These are phyloP conservation scores for Andrographis paniculata DNA, from an alignment of 305 asterid genomes.

Conservation along the genomic window DNA sequence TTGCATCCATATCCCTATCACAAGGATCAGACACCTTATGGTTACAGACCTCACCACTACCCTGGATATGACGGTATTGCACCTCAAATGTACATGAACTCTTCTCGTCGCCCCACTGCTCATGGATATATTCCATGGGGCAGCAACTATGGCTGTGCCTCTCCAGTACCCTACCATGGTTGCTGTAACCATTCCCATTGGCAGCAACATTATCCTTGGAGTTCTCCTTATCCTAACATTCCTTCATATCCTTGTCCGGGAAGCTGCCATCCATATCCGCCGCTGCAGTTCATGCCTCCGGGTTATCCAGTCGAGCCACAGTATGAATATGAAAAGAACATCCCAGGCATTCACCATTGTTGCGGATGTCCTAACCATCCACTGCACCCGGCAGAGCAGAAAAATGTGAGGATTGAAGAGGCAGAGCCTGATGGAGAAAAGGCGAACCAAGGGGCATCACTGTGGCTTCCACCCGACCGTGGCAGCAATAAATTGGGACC, in stretches of 20 bases:
- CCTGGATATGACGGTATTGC: slow-evolving; percentile 25
- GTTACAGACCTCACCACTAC: slow-evolving; percentile 23
- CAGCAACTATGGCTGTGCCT: slow-evolving; percentile 26
- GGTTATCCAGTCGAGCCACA: slow-evolving; percentile 24
- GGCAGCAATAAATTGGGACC: slow-evolving; percentile 12
- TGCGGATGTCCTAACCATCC: slow-evolving; percentile 49
- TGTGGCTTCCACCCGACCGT: slow-evolving; percentile 39
- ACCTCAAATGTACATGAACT: slow-evolving; percentile 23
- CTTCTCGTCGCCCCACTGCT: slow-evolving; percentile 21
- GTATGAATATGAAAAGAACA: slow-evolving; percentile 28
- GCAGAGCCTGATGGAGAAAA: slow-evolving; percentile 29
- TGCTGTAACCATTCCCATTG: slow-evolving; percentile 34
- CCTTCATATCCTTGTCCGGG: slow-evolving; percentile 28
- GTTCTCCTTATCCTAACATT: slow-evolving; percentile 41
- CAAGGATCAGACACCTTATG: slow-evolving; percentile 29
- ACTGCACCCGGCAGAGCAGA: slow-evolving; percentile 24
- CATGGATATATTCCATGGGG: slow-evolving; percentile 39
- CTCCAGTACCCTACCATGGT: slow-evolving; percentile 32
- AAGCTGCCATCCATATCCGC: slow-evolving; percentile 29
- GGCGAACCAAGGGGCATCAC: slow-evolving; percentile 3
- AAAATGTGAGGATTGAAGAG: slow-evolving; percentile 42
- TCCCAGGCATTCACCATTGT: slow-evolving; percentile 36
- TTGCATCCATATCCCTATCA: slow-evolving; percentile 34
- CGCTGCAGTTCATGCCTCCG: slow-evolving; percentile 31
- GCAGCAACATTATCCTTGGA: slow-evolving; percentile 23